Conservation (phyloP, 768 basidiomycete genomes). For the Tricholoma sp. region DNA sequence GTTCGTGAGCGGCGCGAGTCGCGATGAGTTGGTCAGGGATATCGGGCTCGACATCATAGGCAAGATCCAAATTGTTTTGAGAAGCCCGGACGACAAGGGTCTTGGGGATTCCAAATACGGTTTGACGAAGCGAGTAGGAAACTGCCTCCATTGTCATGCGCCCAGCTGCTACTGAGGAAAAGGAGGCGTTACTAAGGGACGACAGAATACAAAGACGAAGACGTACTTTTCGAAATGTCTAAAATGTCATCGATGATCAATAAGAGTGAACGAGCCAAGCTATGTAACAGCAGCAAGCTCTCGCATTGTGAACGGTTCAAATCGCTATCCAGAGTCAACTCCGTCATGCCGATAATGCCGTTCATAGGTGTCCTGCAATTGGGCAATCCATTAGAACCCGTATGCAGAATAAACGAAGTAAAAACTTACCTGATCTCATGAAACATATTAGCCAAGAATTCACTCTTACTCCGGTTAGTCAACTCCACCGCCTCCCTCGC, state of each 20-base stretch:
- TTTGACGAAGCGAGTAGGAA: slow-evolving; percentile 93
- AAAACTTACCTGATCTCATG: slow-evolving; percentile 78
- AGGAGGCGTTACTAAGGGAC: slow-evolving; percentile 10
- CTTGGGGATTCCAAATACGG: slow-evolving; percentile 96
- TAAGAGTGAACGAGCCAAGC: slow-evolving; percentile 84
- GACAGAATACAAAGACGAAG: not conserved
- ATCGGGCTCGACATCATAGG: too few species aligned
- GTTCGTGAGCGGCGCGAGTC: slow-evolving; percentile 94
- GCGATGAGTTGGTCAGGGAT: slow-evolving; percentile 98
- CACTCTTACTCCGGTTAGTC: slow-evolving; percentile 93
- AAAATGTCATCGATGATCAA: slow-evolving; percentile 99
- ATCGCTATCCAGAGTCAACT: too few species aligned
- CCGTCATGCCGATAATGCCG: too few species aligned
- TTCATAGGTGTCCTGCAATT: slow-evolving; percentile 83
- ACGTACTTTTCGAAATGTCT: slow-evolving; percentile 96
- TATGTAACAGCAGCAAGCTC: slow-evolving; percentile 94
- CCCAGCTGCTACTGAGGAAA: slow-evolving; percentile 81
- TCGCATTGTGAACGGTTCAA: too few species aligned
- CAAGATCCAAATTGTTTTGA: slow-evolving; percentile 93
- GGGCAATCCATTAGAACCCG: too few species aligned
- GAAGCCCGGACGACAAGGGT: slow-evolving; percentile 97
- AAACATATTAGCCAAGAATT: slow-evolving; percentile 99
- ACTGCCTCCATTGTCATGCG: slow-evolving; percentile 99
- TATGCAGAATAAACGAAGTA: too few species aligned
- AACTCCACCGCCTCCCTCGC: too few species aligned